A percentile compares a stretch with the other conserved stretches of the same genome.
These are phyloP conservation scores for Tremellales sp. DNA, from an alignment of 1,284 basidiomycete species.

Conservation along the genomic window DNA sequence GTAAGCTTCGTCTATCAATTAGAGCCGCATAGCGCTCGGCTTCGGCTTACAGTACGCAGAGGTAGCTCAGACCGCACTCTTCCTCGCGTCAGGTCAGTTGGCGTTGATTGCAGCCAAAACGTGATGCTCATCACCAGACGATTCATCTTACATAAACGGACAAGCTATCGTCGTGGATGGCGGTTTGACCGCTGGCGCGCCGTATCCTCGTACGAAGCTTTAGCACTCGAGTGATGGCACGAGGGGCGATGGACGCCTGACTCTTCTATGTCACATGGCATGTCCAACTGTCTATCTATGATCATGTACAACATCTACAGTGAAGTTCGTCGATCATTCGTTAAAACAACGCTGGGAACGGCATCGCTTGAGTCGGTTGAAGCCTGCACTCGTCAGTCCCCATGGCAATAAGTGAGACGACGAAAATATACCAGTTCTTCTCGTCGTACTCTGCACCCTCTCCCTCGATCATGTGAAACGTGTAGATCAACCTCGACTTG, in stretches of 20 bases:
- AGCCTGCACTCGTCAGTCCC: slow-evolving; percentile 53
- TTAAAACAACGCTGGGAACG: slow-evolving; percentile 69
- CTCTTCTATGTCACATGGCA: no score
- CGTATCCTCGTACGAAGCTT: slow-evolving; percentile 62
- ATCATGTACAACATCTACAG: background rate
- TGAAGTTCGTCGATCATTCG: background rate
- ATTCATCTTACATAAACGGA: slow-evolving; percentile 88
- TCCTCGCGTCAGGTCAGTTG: slow-evolving; percentile 74
- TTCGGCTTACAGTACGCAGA: slow-evolving; percentile 50
- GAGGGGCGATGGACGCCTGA: no score
- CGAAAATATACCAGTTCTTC: slow-evolving; percentile 38
- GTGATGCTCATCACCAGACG: slow-evolving; percentile 55
- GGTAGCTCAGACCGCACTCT: slow-evolving; percentile 76
- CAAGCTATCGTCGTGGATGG: slow-evolving; percentile 84
- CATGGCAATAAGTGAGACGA: slow-evolving; percentile 51
- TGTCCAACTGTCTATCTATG: background rate
- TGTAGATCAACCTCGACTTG: slow-evolving; percentile 80
- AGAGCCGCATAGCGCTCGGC: background rate
- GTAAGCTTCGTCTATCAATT: slow-evolving; percentile 12
- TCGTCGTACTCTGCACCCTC: slow-evolving; percentile 42
- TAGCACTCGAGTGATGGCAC: slow-evolving; percentile 16
- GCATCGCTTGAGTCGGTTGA: slow-evolving; percentile 74
- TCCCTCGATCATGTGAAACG: slow-evolving; percentile 70
- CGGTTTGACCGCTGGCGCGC: slow-evolving; percentile 68
- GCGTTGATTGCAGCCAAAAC: background rate